phyloP scores from a whole-genome alignment of 2,329 filamentous ascomycete genomes.

The Ophiostoma australiae region DNA sequence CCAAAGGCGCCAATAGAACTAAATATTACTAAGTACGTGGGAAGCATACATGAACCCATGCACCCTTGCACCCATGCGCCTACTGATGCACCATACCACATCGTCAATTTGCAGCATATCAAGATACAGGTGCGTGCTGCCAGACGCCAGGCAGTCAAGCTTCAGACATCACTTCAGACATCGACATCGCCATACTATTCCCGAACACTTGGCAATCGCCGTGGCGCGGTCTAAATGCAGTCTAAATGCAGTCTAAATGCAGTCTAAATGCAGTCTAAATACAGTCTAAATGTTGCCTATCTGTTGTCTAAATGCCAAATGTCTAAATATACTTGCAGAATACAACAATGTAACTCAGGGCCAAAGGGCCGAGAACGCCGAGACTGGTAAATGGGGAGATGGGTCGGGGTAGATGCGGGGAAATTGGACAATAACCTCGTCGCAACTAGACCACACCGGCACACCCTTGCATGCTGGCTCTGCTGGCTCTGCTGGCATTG shows the following conservation, averaged over 20 bases:
- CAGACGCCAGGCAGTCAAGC: not conserved
- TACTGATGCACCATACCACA: not conserved
- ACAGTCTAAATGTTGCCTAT: too few species aligned
- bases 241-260: too few species aligned
- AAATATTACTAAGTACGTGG: too few species aligned
- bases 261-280: not conserved
- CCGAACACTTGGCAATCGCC: not conserved
- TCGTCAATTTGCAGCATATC: not conserved
- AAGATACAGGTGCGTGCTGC: not conserved
- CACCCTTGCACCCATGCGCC: too few species aligned
- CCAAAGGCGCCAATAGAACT: not conserved
- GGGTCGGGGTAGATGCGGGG: conserved; percentile 12
- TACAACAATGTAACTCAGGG: not conserved
- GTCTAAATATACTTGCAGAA: not conserved
- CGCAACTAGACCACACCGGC: not conserved
- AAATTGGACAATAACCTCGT: conserved; percentile 1
- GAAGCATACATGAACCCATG: not conserved
- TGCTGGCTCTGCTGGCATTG: not conserved
- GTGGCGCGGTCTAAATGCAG: not conserved
- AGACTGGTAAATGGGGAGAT: not conserved
- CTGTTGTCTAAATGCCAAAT: not conserved
- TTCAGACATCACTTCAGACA: not conserved
- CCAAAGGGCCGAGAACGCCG: conserved; percentile 9
- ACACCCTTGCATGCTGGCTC: not conserved
- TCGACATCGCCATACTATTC: not conserved